A percentile compares a stretch with the other conserved stretches of the same genome.
These are phyloP conservation scores for Raffaelea deltoideospora DNA, from an alignment of 2,329 filamentous ascomycete genomes.

Conservation along the genomic window DNA sequence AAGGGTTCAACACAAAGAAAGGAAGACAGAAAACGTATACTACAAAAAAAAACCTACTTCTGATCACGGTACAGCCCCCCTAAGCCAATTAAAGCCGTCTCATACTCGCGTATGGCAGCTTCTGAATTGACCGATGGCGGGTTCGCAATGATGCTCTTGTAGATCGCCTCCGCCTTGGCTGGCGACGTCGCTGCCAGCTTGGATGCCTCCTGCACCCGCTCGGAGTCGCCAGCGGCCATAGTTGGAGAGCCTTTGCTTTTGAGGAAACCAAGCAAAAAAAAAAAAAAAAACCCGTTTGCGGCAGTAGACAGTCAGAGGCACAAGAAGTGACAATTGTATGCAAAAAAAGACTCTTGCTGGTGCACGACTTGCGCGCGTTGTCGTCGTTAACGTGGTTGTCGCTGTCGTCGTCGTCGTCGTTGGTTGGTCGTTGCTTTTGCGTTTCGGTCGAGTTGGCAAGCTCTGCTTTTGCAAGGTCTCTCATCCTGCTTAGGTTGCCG, in stretches of 20 bases:
- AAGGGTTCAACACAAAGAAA: neutral
- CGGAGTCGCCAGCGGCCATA: constrained; percentile 45
- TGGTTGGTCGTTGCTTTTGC: neutral
- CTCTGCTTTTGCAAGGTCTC: too few species aligned
- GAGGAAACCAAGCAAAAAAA: too few species aligned
- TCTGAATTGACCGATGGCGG: constrained; percentile 72
- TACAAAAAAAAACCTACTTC: constrained; percentile 42
- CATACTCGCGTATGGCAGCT: constrained; percentile 78
- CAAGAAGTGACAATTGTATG: too few species aligned
- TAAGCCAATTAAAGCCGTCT: constrained; percentile 72
- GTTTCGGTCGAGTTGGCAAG: neutral
- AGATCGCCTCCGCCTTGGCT: constrained; percentile 70
- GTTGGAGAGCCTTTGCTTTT: too few species aligned
- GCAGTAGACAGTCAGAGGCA: too few species aligned
- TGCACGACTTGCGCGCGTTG: neutral
- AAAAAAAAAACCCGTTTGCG: too few species aligned
- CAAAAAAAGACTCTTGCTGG: too few species aligned
- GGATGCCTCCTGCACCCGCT: constrained; percentile 75
- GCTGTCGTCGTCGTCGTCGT: neutral
- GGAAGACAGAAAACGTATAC: too few species aligned
- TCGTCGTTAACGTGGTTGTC: neutral
- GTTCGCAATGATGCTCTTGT: constrained; percentile 78
- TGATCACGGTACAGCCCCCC: constrained; percentile 88
- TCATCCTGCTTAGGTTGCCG: neutral
- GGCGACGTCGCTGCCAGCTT: constrained; percentile 68